Base-by-base conservation (phyloP, 2,329 filamentous ascomycete species). In the Stemphylium beticola region DNA sequence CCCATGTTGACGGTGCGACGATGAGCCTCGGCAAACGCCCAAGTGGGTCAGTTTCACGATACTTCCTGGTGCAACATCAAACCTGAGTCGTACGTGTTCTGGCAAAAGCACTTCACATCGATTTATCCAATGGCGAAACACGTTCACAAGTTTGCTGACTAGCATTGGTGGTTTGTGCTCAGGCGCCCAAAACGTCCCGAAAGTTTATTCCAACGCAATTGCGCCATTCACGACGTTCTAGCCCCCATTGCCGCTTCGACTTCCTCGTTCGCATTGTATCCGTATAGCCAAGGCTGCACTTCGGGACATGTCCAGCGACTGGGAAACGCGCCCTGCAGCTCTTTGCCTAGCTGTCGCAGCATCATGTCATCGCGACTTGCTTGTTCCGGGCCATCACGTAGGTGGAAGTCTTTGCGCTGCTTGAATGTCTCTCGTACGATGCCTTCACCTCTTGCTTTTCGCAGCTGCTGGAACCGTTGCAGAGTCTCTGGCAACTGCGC, bases 401-500 rank as follows among this genome's bases (percentile, higher is more conserved):
- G 72, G 49, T 80, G 78, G 52, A 78, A 79, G 45, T 75, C 74
- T 38, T 52, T 61, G 29, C 65, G 57, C 45, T 77, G 74, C 48
- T 82, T 83, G 60, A 89, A 88, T 0, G 86, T 86, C 65, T 89
- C 87, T 10, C 79, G 76, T 2, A 83, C 85, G 46, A 90, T 87
- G 0, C 79, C 75, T 46, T 83, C 80, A 11, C 81, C 79, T 33
- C 81, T 69, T 20, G 74, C 72, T 65, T 83, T 83, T 1, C 81
- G 74, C 37, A 82, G 48, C 20, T 71, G 66, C 57, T 83, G 74
- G 49, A 81, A 83, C 5, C 79, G 42, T 11, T 69, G 65, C n/a
- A 83, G 61, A 1, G 77, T 75, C 14, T 72, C 62, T 0, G 79
- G 75, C 4, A 76, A 59, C 20, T 61, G 50, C 2, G 54, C 31